Percentiles rank a stretch among this genome's conserved stretches.
Conservation (phyloP, 2,329 filamentous ascomycete genomes). For the Aspergillus thermomutatus region DNA sequence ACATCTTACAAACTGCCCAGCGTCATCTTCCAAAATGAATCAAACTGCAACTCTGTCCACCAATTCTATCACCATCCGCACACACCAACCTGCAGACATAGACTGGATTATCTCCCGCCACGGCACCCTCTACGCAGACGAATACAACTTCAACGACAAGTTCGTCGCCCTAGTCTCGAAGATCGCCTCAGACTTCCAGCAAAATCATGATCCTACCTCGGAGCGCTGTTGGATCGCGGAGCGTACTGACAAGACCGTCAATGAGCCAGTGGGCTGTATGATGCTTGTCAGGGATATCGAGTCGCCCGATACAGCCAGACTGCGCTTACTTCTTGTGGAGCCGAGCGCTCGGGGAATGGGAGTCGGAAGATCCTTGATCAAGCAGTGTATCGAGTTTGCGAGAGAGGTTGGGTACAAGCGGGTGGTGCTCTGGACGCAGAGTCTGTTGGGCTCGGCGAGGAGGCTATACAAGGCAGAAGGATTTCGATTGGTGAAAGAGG, state of each 20-base stretch:
- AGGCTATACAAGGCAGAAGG: conserved; percentile 22
- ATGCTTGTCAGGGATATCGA: conserved; percentile 23
- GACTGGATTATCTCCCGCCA: conserved; percentile 23
- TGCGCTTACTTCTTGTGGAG: conserved; percentile 25
- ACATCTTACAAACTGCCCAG: background rate
- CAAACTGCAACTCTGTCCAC: background rate
- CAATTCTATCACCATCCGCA: conserved; percentile 9
- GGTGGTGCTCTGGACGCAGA: conserved; percentile 25
- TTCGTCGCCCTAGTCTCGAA: conserved; percentile 19
- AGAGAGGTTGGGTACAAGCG: conserved; percentile 18
- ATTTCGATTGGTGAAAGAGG: conserved; percentile 14
- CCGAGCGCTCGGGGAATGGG: conserved; percentile 21
- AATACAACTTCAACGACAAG: conserved; percentile 18
- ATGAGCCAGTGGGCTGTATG: conserved; percentile 18
- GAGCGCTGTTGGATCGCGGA: conserved; percentile 28
- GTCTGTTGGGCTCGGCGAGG: conserved; percentile 16
- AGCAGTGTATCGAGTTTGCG: conserved; percentile 20
- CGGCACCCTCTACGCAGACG: conserved; percentile 17
- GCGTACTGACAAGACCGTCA: conserved; percentile 1
- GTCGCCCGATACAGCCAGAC: conserved; percentile 15
- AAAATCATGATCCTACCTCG: conserved; percentile 14
- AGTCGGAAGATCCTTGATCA: conserved; percentile 18
- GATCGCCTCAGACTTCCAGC: conserved; percentile 20
- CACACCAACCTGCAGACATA: conserved; percentile 20
- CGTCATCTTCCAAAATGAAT: background rate